Percentiles rank a stretch among this genome's conserved stretches.
These are phyloP conservation scores for Schrenkiella parvula DNA, from an alignment of 345 rosid species.

Conservation along the genomic window DNA sequence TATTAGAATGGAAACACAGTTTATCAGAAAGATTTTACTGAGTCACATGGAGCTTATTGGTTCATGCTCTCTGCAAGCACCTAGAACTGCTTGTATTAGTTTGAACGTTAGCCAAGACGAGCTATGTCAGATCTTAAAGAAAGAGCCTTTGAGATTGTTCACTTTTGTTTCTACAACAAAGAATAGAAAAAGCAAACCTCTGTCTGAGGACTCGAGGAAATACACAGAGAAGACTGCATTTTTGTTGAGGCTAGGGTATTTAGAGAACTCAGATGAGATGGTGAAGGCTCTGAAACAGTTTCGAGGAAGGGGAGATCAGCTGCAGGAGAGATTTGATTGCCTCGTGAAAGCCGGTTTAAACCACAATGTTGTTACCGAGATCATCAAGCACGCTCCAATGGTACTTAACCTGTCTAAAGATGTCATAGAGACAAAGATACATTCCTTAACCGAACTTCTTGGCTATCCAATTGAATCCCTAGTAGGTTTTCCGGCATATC, in stretches of 20 bases:
- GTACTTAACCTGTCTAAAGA: slow-evolving; percentile 72
- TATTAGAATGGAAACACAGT: slow-evolving; percentile 52
- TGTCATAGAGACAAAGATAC: slow-evolving; percentile 62
- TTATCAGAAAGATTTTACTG: slow-evolving; percentile 38
- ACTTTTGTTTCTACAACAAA: slow-evolving; percentile 43
- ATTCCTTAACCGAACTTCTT: slow-evolving; percentile 45
- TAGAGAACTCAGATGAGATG: slow-evolving; percentile 88
- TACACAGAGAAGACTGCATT: slow-evolving; percentile 53
- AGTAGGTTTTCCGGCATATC: slow-evolving; percentile 58
- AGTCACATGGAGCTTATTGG: slow-evolving; percentile 44
- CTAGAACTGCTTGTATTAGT: slow-evolving; percentile 43
- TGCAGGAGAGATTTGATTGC: slow-evolving; percentile 89
- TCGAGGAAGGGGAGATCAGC: slow-evolving; percentile 77
- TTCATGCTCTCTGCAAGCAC: slow-evolving; percentile 50
- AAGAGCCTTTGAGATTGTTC: slow-evolving; percentile 63
- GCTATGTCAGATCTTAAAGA: slow-evolving; percentile 45
- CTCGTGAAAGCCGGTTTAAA: slow-evolving; percentile 69
- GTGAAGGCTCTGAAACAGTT: slow-evolving; percentile 58
- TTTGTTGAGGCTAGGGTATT: slow-evolving; percentile 60
- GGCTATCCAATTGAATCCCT: slow-evolving; percentile 57
- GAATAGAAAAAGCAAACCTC: slow-evolving; percentile 27
- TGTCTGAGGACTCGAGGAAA: slow-evolving; percentile 31
- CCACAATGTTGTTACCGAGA: slow-evolving; percentile 38
- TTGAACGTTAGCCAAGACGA: slow-evolving; percentile 41
- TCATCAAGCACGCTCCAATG: slow-evolving; percentile 61